A percentile compares a stretch with the other conserved stretches of the same genome.
Evolutionary conservation across 768 basidiomycete genomes (phyloP).

Genomic region (Tricholoma sp.): DNA sequence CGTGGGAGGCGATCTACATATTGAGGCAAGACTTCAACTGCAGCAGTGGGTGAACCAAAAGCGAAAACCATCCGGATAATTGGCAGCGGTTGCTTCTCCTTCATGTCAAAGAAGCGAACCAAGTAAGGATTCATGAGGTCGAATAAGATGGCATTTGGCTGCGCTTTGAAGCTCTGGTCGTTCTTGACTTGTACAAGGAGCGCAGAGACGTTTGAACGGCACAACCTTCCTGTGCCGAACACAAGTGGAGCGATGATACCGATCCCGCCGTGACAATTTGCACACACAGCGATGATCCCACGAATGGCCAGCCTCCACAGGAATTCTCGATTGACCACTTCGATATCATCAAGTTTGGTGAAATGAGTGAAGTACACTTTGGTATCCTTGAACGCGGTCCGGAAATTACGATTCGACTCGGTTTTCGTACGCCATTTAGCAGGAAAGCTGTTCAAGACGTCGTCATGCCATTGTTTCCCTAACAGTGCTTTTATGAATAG

Average conservation of each 20-base stretch:
- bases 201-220: constrained; percentile 11
- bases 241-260: background rate
- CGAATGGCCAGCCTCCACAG: background rate
- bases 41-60: background rate
- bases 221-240: constrained; percentile 1
- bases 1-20: too few species aligned
- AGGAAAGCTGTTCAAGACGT: too few species aligned
- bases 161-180: constrained; percentile 8
- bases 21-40: background rate
- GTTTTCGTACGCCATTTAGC: background rate
- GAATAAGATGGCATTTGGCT: constrained; percentile 12
- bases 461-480: too few species aligned
- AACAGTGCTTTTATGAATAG: too few species aligned
- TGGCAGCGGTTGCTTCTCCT: constrained; percentile 1
- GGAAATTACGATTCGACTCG: background rate
- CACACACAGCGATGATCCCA: constrained; percentile 12
- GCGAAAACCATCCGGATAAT: constrained; percentile 10
- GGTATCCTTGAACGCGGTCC: background rate
- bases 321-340: background rate
- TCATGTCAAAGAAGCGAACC: constrained; percentile 12
- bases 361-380: background rate
- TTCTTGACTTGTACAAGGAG: constrained; percentile 20
- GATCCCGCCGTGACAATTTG: constrained; percentile 11
- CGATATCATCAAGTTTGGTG: background rate
- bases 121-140: constrained; percentile 16